Evolutionary conservation across 192 early-diverging fungal genomes (phyloP).

Genomic region (Spizellomyces sp.): DNA sequence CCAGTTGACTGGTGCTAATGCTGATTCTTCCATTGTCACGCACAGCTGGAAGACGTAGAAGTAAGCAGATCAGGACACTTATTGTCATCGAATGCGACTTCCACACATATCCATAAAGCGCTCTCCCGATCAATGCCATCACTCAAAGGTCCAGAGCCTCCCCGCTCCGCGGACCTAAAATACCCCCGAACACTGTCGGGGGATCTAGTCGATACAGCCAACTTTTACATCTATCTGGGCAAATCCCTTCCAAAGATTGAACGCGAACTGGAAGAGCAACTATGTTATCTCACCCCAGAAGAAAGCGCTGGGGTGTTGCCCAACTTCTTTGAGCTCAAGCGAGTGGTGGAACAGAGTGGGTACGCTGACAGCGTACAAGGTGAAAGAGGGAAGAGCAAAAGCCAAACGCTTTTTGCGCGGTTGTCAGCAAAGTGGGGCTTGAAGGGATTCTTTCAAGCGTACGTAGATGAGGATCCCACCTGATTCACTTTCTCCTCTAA

Average conservation of each 20-base stretch:
- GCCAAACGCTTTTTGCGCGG: constrained; percentile 21
- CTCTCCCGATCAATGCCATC: constrained; percentile 40
- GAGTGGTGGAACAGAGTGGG: constrained; percentile 25
- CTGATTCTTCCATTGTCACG: too few species aligned
- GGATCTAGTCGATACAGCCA: constrained; percentile 12
- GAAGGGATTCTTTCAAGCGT: constrained; percentile 29
- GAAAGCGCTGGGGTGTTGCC: constrained; percentile 28
- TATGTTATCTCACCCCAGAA: constrained; percentile 25
- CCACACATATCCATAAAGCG: constrained; percentile 17
- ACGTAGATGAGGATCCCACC: not conserved
- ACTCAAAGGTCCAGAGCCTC: not conserved
- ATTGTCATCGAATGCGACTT: too few species aligned
- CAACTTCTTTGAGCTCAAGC: constrained; percentile 40
- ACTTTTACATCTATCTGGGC: constrained; percentile 31
- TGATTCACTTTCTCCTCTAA: not conserved
- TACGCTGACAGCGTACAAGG: constrained; percentile 12
- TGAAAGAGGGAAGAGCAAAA: not conserved
- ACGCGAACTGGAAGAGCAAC: constrained; percentile 34
- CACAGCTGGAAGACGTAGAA: too few species aligned
- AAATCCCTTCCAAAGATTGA: constrained; percentile 38
- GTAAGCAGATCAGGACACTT: too few species aligned
- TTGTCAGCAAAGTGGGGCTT: constrained; percentile 15
- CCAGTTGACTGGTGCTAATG: too few species aligned
- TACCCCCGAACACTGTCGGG: constrained; percentile 7
- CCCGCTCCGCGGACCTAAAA: not conserved